Conservation (phyloP, 1,284 basidiomycete species). For the Tylopilus orsonianus region DNA sequence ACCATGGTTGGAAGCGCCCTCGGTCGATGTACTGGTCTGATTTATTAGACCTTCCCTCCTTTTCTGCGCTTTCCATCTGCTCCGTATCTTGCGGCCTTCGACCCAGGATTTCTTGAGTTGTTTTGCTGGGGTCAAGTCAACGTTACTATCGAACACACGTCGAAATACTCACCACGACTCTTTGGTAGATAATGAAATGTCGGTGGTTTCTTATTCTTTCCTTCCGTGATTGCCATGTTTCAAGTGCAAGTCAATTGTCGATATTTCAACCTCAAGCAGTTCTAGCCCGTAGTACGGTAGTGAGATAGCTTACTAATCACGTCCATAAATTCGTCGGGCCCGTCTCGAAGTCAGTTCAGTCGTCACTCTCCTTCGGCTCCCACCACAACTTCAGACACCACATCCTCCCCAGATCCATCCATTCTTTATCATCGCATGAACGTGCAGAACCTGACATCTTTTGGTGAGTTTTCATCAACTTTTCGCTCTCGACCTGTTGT, state of each 20-base stretch:
- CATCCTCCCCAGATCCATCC: slow-evolving; percentile 46
- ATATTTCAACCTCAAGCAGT: too few relatives aligned
- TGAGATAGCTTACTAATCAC: slow-evolving; percentile 30
- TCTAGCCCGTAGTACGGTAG: too few relatives aligned
- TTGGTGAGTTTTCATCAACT: slow-evolving; percentile 52
- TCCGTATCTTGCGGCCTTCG: slow-evolving; percentile 69
- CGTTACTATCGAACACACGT: not conserved
- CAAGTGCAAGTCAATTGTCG: not conserved
- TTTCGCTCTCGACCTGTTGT: slow-evolving; percentile 24
- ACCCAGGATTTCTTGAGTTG: slow-evolving; percentile 76
- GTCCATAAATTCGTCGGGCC: slow-evolving; percentile 27
- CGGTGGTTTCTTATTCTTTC: slow-evolving; percentile 54
- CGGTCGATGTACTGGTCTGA: not conserved
- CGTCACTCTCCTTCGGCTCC: slow-evolving; percentile 22
- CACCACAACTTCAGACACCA: slow-evolving; percentile 40
- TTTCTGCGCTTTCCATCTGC: slow-evolving; percentile 76
- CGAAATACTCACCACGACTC: slow-evolving; percentile 50
- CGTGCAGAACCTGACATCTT: slow-evolving; percentile 85
- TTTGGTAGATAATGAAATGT: slow-evolving; percentile 67
- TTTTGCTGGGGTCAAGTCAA: slow-evolving; percentile 49
- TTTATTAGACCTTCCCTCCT: slow-evolving; percentile 50
- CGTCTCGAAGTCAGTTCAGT: slow-evolving; percentile 4
- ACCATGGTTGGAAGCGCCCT: slow-evolving; percentile 10
- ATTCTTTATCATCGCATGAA: slow-evolving; percentile 73
- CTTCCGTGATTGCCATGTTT: slow-evolving; percentile 19